Evolutionary conservation across 2,329 filamentous ascomycete genomes (phyloP), one percentile per base, ranked within the genome.

Genomic region (Exophiala viscosa): DNA sequence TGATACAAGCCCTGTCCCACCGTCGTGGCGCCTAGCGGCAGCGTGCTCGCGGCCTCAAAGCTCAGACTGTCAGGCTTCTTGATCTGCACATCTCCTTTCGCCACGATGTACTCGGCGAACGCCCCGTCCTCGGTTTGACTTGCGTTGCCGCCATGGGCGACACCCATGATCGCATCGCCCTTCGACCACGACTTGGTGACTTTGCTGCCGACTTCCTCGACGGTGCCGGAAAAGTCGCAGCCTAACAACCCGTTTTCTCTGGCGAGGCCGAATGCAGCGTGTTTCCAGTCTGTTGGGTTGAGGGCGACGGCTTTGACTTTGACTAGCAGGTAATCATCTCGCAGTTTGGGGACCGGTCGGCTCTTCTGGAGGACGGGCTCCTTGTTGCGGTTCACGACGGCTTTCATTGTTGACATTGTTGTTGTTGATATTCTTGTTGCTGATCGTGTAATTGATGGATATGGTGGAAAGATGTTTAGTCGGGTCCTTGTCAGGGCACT

Each of bases 211-310:
- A 60, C 47, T 33, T 65, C 59, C 23, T 64, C 60, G 31, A 70
- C 64, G 23, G 62, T 55, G 32, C 67, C 67, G 13, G 67, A 64
- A 46, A 66, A 70, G 49, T 70, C 67, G 45, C 64, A 69, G 2
- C 67, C 67, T 0, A 66, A 52, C 0, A 66, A 77, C 36, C 70
- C 72, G 3, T 75, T 74, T 0, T 67, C 61, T 1, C 64, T 63
- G 5, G 50, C 47, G 5, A 57, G 10, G 2, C 52, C 49, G n/a
- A 23, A 50, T 1, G 68, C 66, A 35, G 78, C 62, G 55, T 76
- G 72, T 59, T 80, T 80, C 77, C 77, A 82, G 62, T 83, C 80
- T 0, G 77, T 79, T 1, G 80, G 79, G 61, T 82, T 82, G 42
- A 61, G 52, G 5, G 58, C 57, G 9, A 55, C 50, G 11, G 57